phyloP scores from a whole-genome alignment of 2,329 filamentous ascomycete genomes.

The Fusarium begoniae region DNA sequence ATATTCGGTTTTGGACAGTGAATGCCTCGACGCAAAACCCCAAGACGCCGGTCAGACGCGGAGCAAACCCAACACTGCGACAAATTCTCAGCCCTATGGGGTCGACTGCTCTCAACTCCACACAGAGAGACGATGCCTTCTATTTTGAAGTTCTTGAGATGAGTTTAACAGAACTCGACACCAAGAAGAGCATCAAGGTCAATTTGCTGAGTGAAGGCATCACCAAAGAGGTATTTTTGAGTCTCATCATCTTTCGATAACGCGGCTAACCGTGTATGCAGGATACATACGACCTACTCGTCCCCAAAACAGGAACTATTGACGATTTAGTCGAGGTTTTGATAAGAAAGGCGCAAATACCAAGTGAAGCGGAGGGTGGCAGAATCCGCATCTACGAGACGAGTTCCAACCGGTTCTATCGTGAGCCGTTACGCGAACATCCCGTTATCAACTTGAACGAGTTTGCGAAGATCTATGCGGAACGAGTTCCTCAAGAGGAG shows the following conservation, averaged over 20 bases:
- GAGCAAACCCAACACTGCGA: slow-evolving; percentile 74
- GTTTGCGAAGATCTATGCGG: slow-evolving; percentile 82
- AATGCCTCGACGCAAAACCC: slow-evolving; percentile 80
- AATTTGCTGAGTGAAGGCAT: slow-evolving; percentile 90
- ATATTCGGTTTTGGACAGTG: slow-evolving; percentile 91
- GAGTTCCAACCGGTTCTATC: slow-evolving; percentile 84
- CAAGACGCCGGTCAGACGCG: slow-evolving; percentile 79
- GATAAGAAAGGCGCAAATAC: slow-evolving; percentile 81
- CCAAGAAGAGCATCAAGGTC: slow-evolving; percentile 86
- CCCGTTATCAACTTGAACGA: slow-evolving; percentile 86
- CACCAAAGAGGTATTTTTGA: slow-evolving; percentile 77
- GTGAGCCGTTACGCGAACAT: slow-evolving; percentile 75
- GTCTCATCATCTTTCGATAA: background rate
- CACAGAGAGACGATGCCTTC: slow-evolving; percentile 78
- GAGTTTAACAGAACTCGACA: slow-evolving; percentile 91
- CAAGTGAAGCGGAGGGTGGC: slow-evolving; percentile 74
- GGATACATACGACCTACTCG: slow-evolving; percentile 83
- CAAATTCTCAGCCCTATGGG: slow-evolving; percentile 82
- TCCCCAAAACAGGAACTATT: slow-evolving; percentile 85
- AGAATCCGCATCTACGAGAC: slow-evolving; percentile 84
- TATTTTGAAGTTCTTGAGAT: slow-evolving; percentile 96
- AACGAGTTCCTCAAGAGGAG: slow-evolving; percentile 80
- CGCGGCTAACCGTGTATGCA: slow-evolving; percentile 46
- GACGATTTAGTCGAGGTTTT: slow-evolving; percentile 80
- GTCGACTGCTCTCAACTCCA: slow-evolving; percentile 71